A percentile compares a stretch with the other conserved stretches of the same genome.
These are phyloP conservation scores for Sporothrix mexicana DNA, from an alignment of 2,329 filamentous ascomycete genomes.

Conservation along the genomic window DNA sequence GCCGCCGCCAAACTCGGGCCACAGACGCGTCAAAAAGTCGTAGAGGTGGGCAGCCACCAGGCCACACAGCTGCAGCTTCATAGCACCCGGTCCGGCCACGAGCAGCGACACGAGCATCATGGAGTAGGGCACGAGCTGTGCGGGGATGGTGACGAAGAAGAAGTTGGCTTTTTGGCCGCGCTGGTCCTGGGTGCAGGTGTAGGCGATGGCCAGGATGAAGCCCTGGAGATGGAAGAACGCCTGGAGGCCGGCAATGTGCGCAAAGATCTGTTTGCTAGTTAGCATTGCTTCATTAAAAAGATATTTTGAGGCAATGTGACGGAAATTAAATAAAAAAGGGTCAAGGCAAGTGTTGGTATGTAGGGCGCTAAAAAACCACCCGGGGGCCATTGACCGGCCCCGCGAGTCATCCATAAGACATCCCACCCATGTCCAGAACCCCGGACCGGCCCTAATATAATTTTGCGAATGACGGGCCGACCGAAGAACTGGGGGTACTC, in stretches of 20 bases:
- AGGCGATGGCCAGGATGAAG: constrained; percentile 78
- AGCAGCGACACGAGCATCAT: constrained; percentile 79
- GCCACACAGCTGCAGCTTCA: constrained; percentile 74
- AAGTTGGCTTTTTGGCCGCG: constrained; percentile 76
- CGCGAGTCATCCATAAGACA: constrained; percentile 72
- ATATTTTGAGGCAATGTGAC: no score
- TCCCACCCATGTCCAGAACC: constrained; percentile 77
- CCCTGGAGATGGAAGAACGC: constrained; percentile 61
- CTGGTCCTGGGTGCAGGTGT: constrained; percentile 87
- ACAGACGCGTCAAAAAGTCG: constrained; percentile 87
- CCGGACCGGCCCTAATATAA: constrained; percentile 60
- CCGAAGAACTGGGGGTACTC: constrained; percentile 71
- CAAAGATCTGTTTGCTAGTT: constrained; percentile 53
- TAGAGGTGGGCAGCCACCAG: constrained; percentile 86
- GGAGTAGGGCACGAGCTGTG: constrained; percentile 79
- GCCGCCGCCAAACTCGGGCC: constrained; percentile 87
- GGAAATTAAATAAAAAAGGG: neutral
- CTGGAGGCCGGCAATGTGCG: constrained; percentile 58
- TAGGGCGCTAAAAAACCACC: constrained; percentile 68
- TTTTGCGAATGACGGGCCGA: constrained; percentile 70
- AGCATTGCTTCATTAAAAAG: constrained; percentile 31
- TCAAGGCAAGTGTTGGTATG: constrained; percentile 48
- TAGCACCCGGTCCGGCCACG: constrained; percentile 60
- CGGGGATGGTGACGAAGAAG: constrained; percentile 82
- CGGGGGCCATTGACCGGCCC: constrained; percentile 59